Base-by-base conservation (phyloP, 306 rosid genomes). In the Corylus americana region DNA sequence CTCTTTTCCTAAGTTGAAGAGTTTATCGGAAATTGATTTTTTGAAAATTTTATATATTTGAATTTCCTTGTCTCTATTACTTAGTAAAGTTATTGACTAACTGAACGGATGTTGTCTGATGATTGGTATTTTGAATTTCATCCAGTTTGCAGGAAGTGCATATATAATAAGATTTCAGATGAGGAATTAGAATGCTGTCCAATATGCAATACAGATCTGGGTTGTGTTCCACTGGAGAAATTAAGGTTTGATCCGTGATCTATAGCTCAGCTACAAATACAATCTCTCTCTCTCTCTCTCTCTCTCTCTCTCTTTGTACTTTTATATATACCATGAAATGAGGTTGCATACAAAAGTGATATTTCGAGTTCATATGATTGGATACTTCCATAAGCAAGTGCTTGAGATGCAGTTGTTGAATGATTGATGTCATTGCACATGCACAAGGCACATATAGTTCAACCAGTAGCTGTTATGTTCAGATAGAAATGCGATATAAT, bases 101-200 rank as follows among this genome's bases (percentile, higher is more conserved):
- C 42, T 50, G 77, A 80, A 25, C 29, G 20, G 17, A 27, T 69
- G 50, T 50, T 59, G 62, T 78, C 55, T 81, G 53, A 85, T 63
- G 58, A 63, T 20, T 75, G 54, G 18, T 58, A 62, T 12, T 72
- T 57, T 51, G 75, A 31, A 83, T 48, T 78, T 81, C 74, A 27
- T 82, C 66, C 87, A 94, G 98, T 94, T 85, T 94, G 97, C 97
- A 92, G 93, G 91, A 90, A 87, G 82, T 94, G 98, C 81, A 91
- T 94, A 55, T 78, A 84, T 74, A 83, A 77, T 25, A 89, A 88
- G 88, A 81, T 94, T 42, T 71, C 84, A 1, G 91, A 92, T 0
- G 92, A 91, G 61, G 97, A 86, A 62, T 42, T 89, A 47, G 93
- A 85, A 77, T 48, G 69, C 49, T 94, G 98, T 73, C 98, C 98